Evolutionary conservation across 1,284 basidiomycete genomes (phyloP), one percentile per base, ranked within the genome.

Genomic region (Coniophora puteana): DNA sequence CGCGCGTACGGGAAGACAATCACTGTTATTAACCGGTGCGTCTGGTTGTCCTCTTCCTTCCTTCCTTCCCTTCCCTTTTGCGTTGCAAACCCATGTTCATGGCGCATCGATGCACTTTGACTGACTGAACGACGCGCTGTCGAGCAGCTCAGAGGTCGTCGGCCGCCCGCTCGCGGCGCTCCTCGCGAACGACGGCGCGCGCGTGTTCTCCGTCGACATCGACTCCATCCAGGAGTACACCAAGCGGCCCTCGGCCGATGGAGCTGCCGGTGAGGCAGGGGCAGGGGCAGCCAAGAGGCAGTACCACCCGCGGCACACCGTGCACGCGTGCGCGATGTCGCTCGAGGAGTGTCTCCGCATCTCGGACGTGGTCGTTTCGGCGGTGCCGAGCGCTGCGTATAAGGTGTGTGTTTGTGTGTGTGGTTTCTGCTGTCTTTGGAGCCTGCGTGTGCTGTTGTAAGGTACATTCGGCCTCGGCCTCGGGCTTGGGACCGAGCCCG

Each of bases 161-260:
- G 95, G 95, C 18, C 77, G 95, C 40, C 95, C 95, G 3, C 74
- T 98, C 8, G 95, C 93, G 0, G 95, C 94, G 4, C 71, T 98
- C 37, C 76, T 98, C 31, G 82, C 93, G 11, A 98, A 98, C 60
- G 95, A 98, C 58, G 95, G 95, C 27, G 94, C 94, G 3, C 78
- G 92, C 8, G 95, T 98, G 2, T 88, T 95, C 59, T 93, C 90
- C 8, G 90, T 91, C 17, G 95, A 99, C 63, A 89, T 98, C 44
- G 92, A 94, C 62, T 90, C 88, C 18, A 86, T 90, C 39, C 90
- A 93, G 66, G 91, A 93, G 68, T 94, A 93, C 65, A 93, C 87
- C 32, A 94, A 94, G 63, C 83, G 91, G n/a, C 90, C 89, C 17
- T 68, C 68, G 34, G 50, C 65, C 10, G 53, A 67, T 4, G 52